Conservation (phyloP, 1,139 yeast genomes). For the Yamadazyma jaroonii region DNA sequence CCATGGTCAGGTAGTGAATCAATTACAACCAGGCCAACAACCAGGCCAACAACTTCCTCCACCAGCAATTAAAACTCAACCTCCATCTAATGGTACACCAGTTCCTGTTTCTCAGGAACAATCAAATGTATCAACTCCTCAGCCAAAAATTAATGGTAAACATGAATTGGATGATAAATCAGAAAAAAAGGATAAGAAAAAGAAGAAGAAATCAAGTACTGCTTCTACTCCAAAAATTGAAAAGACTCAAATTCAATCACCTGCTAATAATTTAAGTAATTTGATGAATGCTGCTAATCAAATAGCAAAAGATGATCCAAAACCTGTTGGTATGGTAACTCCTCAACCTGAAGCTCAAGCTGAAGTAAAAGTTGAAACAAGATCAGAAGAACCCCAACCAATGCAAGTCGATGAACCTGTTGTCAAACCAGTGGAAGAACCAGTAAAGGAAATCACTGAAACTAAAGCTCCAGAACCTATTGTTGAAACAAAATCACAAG, state of each 20-base stretch:
- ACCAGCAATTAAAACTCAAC: conserved; percentile 6
- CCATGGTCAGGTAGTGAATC: conserved; percentile 9
- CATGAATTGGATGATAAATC: conserved; percentile 40
- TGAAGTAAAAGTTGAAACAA: background rate
- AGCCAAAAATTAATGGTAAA: conserved; percentile 17
- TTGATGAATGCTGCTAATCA: conserved; percentile 32
- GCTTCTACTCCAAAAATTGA: conserved; percentile 15
- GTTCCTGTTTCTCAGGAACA: background rate
- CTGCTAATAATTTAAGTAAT: conserved; percentile 21
- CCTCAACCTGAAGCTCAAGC: background rate
- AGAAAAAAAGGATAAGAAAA: conserved; percentile 18
- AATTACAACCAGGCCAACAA: conserved; percentile 5
- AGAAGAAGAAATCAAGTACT: conserved; percentile 18
- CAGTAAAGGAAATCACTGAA: too few species aligned
- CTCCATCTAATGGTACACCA: conserved; percentile 1
- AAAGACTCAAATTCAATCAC: conserved; percentile 10
- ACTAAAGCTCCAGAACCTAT: background rate
- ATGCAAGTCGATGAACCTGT: too few species aligned
- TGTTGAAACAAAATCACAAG: background rate
- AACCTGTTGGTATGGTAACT: conserved; percentile 1
- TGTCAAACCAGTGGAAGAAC: too few species aligned
- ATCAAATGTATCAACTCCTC: conserved; percentile 8
- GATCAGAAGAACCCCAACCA: too few species aligned
- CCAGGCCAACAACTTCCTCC: conserved; percentile 4
- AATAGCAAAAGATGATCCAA: conserved; percentile 13